These are phyloP conservation scores for Termitomyces sp. DNA, from an alignment of 768 basidiomycete species.

Conservation along the genomic window DNA sequence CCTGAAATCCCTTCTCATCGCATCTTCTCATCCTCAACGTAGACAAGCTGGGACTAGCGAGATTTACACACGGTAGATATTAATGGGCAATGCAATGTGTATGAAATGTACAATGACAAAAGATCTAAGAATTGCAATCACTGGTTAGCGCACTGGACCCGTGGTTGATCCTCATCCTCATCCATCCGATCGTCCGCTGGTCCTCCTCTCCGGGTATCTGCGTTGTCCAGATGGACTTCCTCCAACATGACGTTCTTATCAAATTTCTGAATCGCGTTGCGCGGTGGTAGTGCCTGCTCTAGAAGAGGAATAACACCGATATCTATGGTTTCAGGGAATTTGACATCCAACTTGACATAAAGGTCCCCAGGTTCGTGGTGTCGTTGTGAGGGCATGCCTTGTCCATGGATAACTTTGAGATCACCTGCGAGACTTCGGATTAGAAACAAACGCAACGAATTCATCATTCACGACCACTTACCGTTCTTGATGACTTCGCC, in stretches of 20 bases:
- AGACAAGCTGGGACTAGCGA: conserved; percentile 46
- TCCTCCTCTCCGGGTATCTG: conserved; percentile 57
- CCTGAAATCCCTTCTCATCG: neutral
- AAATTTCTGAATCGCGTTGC: conserved; percentile 61
- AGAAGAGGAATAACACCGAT: conserved; percentile 62
- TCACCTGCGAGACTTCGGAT: conserved; percentile 47
- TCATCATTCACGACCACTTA: conserved; percentile 33
- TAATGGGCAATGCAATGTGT: conserved; percentile 29
- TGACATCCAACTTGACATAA: conserved; percentile 79
- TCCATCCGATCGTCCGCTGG: conserved; percentile 84
- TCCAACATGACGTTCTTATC: conserved; percentile 69
- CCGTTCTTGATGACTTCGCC: conserved; percentile 94
- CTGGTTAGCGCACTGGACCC: conserved; percentile 95
- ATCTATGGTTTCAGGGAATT: conserved; percentile 83
- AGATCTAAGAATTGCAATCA: conserved; percentile 34
- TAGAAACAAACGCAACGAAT: neutral
- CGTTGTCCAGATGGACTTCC: conserved; percentile 79
- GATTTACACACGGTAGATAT: conserved; percentile 23
- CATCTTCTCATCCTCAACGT: neutral
- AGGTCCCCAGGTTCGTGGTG: conserved; percentile 97
- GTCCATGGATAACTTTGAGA: conserved; percentile 85
- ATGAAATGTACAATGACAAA: conserved; percentile 27
- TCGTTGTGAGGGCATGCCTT: conserved; percentile 98
- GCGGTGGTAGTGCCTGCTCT: conserved; percentile 81
- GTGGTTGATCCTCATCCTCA: conserved; percentile 87